Percentiles rank a stretch among this genome's conserved stretches.
Evolutionary conservation across 495 filamentous ascomycete species (phyloP).

Genomic region (Aspergillus nidulans): DNA sequence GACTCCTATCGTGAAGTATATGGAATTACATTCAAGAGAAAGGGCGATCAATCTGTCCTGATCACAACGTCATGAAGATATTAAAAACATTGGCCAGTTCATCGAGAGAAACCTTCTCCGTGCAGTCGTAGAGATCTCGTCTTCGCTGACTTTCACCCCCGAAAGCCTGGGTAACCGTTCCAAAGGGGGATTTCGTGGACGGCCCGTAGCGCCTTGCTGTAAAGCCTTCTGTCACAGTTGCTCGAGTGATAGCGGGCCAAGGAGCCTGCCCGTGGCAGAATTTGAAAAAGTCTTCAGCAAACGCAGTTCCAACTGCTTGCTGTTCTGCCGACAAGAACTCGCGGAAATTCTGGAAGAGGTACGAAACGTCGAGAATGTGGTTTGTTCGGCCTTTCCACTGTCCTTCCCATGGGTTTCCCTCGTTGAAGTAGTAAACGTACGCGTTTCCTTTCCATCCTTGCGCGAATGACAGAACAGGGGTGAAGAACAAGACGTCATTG

Average conservation of each 20-base stretch:
- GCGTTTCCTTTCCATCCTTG: constrained; percentile 34
- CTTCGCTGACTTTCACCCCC: constrained; percentile 24
- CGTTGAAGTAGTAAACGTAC: constrained; percentile 48
- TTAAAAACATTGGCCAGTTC: constrained; percentile 20
- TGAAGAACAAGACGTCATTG: constrained; percentile 37
- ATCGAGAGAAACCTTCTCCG: constrained; percentile 20
- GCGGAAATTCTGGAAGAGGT: constrained; percentile 43
- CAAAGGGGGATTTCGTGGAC: constrained; percentile 6
- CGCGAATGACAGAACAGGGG: constrained; percentile 26
- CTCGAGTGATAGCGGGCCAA: constrained; percentile 28
- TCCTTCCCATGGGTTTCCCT: constrained; percentile 46
- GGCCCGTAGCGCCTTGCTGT: constrained; percentile 27
- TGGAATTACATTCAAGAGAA: no score
- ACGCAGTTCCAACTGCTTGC: constrained; percentile 21
- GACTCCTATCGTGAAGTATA: no score
- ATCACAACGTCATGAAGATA: neutral
- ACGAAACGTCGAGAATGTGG: constrained; percentile 46
- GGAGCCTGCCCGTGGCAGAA: constrained; percentile 38
- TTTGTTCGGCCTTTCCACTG: constrained; percentile 34
- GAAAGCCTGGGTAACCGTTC: constrained; percentile 13
- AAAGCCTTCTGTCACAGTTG: constrained; percentile 16
- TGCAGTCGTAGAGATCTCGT: constrained; percentile 20
- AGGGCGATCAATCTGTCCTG: no score
- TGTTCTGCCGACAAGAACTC: constrained; percentile 32
- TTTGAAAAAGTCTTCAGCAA: constrained; percentile 41